Conservation (phyloP, 495 filamentous ascomycete genomes). For the Cercophora samala region DNA sequence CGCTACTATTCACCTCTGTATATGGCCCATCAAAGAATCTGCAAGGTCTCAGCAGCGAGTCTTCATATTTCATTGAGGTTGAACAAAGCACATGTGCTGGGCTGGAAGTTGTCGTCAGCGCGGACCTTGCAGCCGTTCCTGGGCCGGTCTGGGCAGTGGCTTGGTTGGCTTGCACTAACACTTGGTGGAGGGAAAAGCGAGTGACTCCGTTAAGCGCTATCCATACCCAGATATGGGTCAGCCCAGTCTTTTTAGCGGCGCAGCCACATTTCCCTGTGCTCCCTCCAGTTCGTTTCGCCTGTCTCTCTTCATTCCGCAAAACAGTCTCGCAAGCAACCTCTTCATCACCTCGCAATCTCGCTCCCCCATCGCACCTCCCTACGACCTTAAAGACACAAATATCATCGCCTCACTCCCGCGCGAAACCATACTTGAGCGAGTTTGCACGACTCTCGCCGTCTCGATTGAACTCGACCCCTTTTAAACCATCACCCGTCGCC, state of each 20-base stretch:
- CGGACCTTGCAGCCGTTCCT: conserved; percentile 3
- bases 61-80: neutral
- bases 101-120: neutral
- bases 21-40: neutral
- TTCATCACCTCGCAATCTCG: conserved; percentile 24
- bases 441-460: neutral
- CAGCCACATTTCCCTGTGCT: conserved; percentile 24
- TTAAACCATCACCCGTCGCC: conserved; percentile 7
- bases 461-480: neutral
- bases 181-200: neutral
- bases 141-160: neutral
- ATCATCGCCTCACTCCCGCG: neutral
- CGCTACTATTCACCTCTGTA: neutral
- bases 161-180: neutral
- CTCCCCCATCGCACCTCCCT: neutral
- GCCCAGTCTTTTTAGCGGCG: conserved; percentile 14
- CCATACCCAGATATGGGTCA: conserved; percentile 1
- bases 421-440: neutral
- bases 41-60: neutral
- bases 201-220: neutral
- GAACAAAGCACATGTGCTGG: neutral
- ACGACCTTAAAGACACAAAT: neutral
- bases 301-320: conserved; percentile 27
- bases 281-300: conserved; percentile 30
- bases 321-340: conserved; percentile 28